Evolutionary conservation across 1,284 basidiomycete genomes (phyloP).

Genomic region (Thelephora terrestris): DNA sequence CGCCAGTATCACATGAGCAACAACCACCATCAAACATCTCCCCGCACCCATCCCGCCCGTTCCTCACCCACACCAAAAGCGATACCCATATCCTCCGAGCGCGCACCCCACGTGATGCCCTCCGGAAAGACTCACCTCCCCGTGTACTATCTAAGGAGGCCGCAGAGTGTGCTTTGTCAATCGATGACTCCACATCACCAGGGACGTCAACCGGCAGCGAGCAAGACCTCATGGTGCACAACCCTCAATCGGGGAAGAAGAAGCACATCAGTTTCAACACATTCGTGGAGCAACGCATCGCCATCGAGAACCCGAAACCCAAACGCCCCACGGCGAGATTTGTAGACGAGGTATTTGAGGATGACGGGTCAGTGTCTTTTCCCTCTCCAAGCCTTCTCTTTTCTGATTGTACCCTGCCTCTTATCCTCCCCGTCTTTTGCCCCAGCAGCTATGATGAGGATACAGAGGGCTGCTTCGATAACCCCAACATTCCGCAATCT

Average conservation of each 20-base stretch:
- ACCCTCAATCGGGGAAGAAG: slow-evolving; percentile 35
- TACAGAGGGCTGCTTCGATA: slow-evolving; percentile 35
- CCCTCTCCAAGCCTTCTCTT: background rate
- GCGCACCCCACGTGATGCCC: slow-evolving; percentile 29
- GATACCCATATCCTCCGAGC: slow-evolving; percentile 68
- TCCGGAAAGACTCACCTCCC: slow-evolving; percentile 60
- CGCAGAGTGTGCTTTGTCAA: slow-evolving; percentile 6
- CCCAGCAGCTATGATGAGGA: slow-evolving; percentile 51
- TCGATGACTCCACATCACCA: slow-evolving; percentile 15
- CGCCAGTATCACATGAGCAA: background rate
- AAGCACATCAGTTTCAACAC: slow-evolving; percentile 97
- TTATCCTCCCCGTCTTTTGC: background rate
- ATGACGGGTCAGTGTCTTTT: slow-evolving; percentile 49
- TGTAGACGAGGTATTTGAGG: slow-evolving; percentile 27
- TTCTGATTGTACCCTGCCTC: slow-evolving; percentile 7
- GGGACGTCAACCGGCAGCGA: slow-evolving; percentile 22
- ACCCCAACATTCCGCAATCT: slow-evolving; percentile 19
- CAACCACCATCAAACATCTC: background rate
- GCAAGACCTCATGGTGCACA: slow-evolving; percentile 27
- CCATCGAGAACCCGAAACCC: slow-evolving; percentile 66
- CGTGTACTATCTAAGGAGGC: slow-evolving; percentile 27
- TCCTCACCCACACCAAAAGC: slow-evolving; percentile 70
- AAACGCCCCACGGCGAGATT: slow-evolving; percentile 14
- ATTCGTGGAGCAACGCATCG: slow-evolving; percentile 95
- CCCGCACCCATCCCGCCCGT: slow-evolving; percentile 34